These are phyloP conservation scores for Teratosphaeria destructans DNA, from an alignment of 2,329 filamentous ascomycete genomes.

Conservation along the genomic window DNA sequence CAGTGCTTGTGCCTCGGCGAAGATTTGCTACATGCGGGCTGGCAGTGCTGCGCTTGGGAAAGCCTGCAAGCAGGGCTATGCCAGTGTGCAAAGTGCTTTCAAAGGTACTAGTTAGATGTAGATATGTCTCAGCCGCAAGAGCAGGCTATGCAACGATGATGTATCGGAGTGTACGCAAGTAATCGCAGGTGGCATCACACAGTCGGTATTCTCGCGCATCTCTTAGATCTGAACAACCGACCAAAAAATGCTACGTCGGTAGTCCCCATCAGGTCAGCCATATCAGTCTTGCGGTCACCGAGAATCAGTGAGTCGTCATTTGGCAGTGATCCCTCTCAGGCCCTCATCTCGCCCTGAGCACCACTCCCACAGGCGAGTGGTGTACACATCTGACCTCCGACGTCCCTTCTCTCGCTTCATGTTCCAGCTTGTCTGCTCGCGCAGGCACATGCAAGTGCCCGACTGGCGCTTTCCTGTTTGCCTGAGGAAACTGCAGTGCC, in stretches of 20 bases:
- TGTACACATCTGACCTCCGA: neutral
- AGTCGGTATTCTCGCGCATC: too few species aligned
- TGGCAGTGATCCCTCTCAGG: too few species aligned
- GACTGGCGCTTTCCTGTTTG: neutral
- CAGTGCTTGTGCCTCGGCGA: constrained; percentile 41
- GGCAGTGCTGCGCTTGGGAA: constrained; percentile 43
- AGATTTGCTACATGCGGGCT: constrained; percentile 50
- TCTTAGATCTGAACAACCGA: too few species aligned
- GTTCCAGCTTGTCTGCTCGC: neutral
- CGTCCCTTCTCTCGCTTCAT: neutral
- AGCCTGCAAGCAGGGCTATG: constrained; percentile 42
- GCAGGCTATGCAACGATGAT: too few species aligned
- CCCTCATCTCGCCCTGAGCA: too few species aligned
- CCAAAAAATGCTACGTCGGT: too few species aligned
- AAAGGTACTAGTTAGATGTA: constrained; percentile 3
- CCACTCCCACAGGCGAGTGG: too few species aligned
- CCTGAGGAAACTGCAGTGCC: neutral
- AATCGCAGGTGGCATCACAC: too few species aligned
- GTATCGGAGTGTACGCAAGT: too few species aligned
- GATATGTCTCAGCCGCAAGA: neutral
- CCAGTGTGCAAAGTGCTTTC: constrained; percentile 33
- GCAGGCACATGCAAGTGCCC: neutral
- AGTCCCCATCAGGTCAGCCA: too few species aligned
- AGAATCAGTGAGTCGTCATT: too few species aligned
- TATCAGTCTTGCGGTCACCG: too few species aligned